Evolutionary conservation across 116 monocot species (phyloP), one percentile per base, ranked within the genome.

Genomic region (Phalaenopsis hybrid): DNA sequence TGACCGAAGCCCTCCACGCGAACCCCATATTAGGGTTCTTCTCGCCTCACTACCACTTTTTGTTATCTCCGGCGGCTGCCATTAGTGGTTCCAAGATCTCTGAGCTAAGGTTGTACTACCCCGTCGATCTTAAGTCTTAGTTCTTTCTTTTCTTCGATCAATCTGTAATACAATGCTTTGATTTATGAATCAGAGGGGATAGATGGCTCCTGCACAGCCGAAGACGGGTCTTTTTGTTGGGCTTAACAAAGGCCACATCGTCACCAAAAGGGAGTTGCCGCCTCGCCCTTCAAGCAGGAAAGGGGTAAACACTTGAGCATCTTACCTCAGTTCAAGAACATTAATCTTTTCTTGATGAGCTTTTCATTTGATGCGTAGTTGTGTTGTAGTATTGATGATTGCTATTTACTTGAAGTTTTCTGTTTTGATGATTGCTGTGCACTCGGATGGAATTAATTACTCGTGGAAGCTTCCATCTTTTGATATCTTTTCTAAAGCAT

Each of bases 241-340:
- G 59, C 70, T 91, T 44, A 91, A 89, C 88, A 94, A 87, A 25
- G 89, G 93, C 12, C 91, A 94, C 74, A 69, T 91, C 43, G 86
- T 91, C 81, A 91, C 86, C 46, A 88, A 83, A 81, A 44, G 87
- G 55, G 93, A 91, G 81, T 20, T 93, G 43, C 70, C 90, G 13
- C 82, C 87, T 43, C 87, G 92, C 44, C 88, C 90, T 57, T 92
- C 90, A 16, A 84, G 82, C 79, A 78, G 90, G 41, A 89, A 89
- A 74, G 86, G 91, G 83, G 87, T 90, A 83, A 13, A 86, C 10
- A 12, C 52, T 52, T 13, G 13, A 13, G 13, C 12, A 12, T 52
- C 52, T 52, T 52, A 52, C 12, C 15, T 15, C 52, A 52, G 52
- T 52, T 52, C 13, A 15, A 52, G 13, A 52, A 12, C 13, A 13